Evolutionary conservation across 495 filamentous ascomycete genomes (phyloP), one percentile per base, ranked within the genome.

Genomic region (Hypoxylon lenormandii): DNA sequence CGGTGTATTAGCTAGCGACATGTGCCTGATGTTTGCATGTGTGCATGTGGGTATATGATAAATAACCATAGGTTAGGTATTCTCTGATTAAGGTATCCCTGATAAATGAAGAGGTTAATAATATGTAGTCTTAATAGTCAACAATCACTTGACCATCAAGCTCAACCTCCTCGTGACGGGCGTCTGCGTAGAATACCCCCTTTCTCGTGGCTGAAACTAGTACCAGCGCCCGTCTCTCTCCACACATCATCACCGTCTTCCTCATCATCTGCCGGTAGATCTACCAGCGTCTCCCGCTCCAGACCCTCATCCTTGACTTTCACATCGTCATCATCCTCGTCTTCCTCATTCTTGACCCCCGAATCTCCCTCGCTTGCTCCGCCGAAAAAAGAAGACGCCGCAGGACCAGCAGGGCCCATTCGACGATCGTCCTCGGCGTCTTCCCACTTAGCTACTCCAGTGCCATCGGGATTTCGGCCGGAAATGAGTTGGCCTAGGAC

Each of bases 191-290:
- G 38, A 37, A 63, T 72, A 4, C 70, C 66, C 15, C 61, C 68
- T 22, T 60, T 69, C 12, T 71, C 74, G 30, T 79, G 79, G 72
- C 76, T 78, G 49, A 76, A 84, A 51, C 84, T 80, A 4, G 82
- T 85, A 3, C 84, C 84, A 16, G 80, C 61, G 3, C 82, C 84
- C 12, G 80, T 79, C 57, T 84, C 86, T 33, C 60, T 70, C 66
- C 57, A 64, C 13, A 64, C 73, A 37, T 72, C 75, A 6, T 79
- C 76, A 0, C 72, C 76, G 22, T 75, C 77, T 11, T 80, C 79
- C 46, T 80, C 80, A 11, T 81, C 80, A 23, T 80, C 80, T 30
- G 78, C 74, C 26, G 50, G 68, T 43, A 67, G 68, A 52, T 77
- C 76, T 37, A 64, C 70, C 5, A 77, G 33, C 4, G 74, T 66